Evolutionary conservation across 2,329 filamentous ascomycete species (phyloP).

Genomic region (Zalaria obscura): DNA sequence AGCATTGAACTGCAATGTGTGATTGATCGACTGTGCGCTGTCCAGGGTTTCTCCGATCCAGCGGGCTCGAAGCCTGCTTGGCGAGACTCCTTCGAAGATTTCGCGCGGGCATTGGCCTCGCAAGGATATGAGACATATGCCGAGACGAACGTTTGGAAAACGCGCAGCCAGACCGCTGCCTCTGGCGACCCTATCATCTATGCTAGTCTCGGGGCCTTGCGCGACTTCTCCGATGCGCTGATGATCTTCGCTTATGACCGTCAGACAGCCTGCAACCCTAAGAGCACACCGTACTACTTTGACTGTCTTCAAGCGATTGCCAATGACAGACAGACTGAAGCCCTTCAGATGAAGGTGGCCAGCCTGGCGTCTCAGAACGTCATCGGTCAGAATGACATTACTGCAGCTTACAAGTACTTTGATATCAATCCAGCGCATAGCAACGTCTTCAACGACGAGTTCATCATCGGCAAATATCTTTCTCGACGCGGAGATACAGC

Average conservation of each 20-base stretch:
- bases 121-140: conserved; percentile 15
- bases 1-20: conserved; percentile 41
- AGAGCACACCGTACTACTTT: conserved; percentile 45
- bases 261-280: conserved; percentile 42
- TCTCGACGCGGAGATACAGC: conserved; percentile 23
- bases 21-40: conserved; percentile 24
- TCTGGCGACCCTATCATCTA: conserved; percentile 25
- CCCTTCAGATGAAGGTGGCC: conserved; percentile 43
- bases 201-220: conserved; percentile 46
- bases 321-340: conserved; percentile 38
- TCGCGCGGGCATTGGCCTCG: conserved; percentile 18
- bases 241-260: conserved; percentile 48
- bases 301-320: conserved; percentile 50
- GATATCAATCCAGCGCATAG: conserved; percentile 32
- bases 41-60: conserved; percentile 7
- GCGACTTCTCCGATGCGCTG: conserved; percentile 48
- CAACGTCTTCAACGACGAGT: conserved; percentile 37
- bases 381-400: conserved; percentile 40
- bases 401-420: conserved; percentile 44
- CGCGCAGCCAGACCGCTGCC: no score
- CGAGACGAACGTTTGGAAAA: conserved; percentile 7
- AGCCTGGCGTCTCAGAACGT: conserved; percentile 44
- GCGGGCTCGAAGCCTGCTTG: conserved; percentile 14
- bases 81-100: conserved; percentile 16
- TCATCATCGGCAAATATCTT: conserved; percentile 48